Base-by-base conservation (phyloP, 2,329 filamentous ascomycete species). In the Xylaria sp. region DNA sequence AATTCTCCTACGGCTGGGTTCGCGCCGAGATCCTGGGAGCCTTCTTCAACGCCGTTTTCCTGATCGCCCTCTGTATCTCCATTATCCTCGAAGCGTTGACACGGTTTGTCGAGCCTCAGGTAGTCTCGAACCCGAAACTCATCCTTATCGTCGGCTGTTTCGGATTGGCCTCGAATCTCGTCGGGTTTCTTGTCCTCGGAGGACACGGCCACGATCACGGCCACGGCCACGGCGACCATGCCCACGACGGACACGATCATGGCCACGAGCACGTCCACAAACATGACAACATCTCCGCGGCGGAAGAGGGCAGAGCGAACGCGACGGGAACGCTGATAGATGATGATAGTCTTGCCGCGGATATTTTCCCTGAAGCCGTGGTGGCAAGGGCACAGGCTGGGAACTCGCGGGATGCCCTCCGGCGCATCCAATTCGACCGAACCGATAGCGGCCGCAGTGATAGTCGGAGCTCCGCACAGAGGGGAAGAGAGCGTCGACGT, bases 1-100 rank as follows among this genome's bases (percentile, higher is more conserved):
- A 89, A 72, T 99, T 94, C 71, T 97, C 94, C 16, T 99, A 97
- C 72, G 94, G 94, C 52, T 99, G 92, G 90, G 89, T 97, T 78
- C 91, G 94, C 64, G 94, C 94, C 34, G 94, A 99, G 78, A 97
- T 96, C 9, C 82, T 99, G 5, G 94, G 94, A 68, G 94, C 94
- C 44, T 87, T 97, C 65, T 91, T 97, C 75, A 99, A 99, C 68
- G 94, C 94, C 63, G 93, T 97, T 42, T 99, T 99, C 77, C 81
- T 99, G 41, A 94, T 99, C 68, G 94, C 94, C 7, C 84, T 99
- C 7, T 99, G 94, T 76, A 81, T 99, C 52, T 95, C 93, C 46
- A 99, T 99, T 73, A 90, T 97, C 68, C 86, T 99, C 66, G 94
- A 99, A 74, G 94, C 94, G 16, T 83, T 97, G 56, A 91, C 92